A percentile compares a stretch with the other conserved stretches of the same genome.
Conservation (phyloP, 768 basidiomycete genomes). For the Dacryopinax spathularia region DNA sequence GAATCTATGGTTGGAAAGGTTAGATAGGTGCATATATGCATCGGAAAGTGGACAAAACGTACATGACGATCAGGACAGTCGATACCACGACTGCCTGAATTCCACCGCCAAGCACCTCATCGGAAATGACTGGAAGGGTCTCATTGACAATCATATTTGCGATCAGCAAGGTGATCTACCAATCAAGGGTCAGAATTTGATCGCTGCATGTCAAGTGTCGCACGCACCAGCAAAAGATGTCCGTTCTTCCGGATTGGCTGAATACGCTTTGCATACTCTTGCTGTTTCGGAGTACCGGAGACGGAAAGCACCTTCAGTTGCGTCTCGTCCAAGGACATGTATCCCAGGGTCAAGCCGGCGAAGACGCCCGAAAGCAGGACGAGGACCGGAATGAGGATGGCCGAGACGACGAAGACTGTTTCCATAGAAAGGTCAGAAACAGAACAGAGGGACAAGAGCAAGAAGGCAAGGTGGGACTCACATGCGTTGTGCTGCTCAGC, state of each 20-base stretch:
- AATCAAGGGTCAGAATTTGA: too few species aligned
- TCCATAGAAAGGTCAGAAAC: not conserved
- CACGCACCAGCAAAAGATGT: slow-evolving; percentile 53
- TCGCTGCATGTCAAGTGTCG: too few species aligned
- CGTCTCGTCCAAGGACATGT: slow-evolving; percentile 86
- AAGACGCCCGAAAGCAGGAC: slow-evolving; percentile 73
- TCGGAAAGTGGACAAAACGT: slow-evolving; percentile 23
- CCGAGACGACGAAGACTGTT: slow-evolving; percentile 24
- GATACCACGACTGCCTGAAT: slow-evolving; percentile 63
- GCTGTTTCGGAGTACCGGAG: slow-evolving; percentile 68
- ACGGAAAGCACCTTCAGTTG: slow-evolving; percentile 78
- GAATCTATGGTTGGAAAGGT: slow-evolving; percentile 38
- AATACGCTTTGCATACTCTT: slow-evolving; percentile 68
- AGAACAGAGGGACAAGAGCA: not conserved
- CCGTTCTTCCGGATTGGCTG: slow-evolving; percentile 75
- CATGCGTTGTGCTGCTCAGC: not conserved
- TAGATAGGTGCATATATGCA: not conserved
- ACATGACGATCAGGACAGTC: slow-evolving; percentile 80
- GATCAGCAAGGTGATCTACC: slow-evolving; percentile 48
- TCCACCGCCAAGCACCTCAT: slow-evolving; percentile 66
- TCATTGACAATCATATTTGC: slow-evolving; percentile 91
- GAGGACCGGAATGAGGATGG: slow-evolving; percentile 63
- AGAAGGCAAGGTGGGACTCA: not conserved
- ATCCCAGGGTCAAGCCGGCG: slow-evolving; percentile 70
- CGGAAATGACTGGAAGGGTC: slow-evolving; percentile 68